These are phyloP conservation scores for Cucurbita argyrosperma DNA, from an alignment of 306 rosid genomes.

Conservation along the genomic window DNA sequence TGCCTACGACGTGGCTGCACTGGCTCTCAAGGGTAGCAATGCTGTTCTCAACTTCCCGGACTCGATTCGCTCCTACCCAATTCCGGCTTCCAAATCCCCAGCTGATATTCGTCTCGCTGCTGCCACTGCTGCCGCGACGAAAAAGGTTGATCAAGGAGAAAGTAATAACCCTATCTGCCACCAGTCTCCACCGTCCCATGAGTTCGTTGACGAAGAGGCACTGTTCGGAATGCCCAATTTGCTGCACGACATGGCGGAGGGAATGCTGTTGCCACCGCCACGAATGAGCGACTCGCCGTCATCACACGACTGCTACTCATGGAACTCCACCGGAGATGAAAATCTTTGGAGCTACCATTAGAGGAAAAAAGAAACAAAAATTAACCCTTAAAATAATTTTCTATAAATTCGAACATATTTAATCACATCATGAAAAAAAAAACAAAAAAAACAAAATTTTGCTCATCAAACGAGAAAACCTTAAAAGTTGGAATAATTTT, in stretches of 20 bases:
- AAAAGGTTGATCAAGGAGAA: background rate
- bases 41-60: slow-evolving; percentile 56
- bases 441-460: background rate
- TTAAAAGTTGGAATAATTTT: background rate
- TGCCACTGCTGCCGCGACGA: slow-evolving; percentile 25
- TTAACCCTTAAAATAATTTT: background rate
- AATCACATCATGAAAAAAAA: background rate
- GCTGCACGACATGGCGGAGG: slow-evolving; percentile 73
- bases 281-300: slow-evolving; percentile 36
- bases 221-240: slow-evolving; percentile 66
- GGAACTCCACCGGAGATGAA: slow-evolving; percentile 19
- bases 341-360: slow-evolving; percentile 51
- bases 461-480: background rate
- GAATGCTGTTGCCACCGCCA: slow-evolving; percentile 85
- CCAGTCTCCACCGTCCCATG: background rate
- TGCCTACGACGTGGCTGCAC: slow-evolving; percentile 70
- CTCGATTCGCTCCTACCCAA: slow-evolving; percentile 21
- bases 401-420: background rate
- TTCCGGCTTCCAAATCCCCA: slow-evolving; percentile 38
- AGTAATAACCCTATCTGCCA: background rate
- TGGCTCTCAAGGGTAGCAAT: slow-evolving; percentile 54
- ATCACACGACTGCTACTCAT: slow-evolving; percentile 18
- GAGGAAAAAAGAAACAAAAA: background rate
- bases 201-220: slow-evolving; percentile 70
- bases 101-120: slow-evolving; percentile 64